Conservation (phyloP, 169 alveolate species). For the Plasmodium vivax region DNA sequence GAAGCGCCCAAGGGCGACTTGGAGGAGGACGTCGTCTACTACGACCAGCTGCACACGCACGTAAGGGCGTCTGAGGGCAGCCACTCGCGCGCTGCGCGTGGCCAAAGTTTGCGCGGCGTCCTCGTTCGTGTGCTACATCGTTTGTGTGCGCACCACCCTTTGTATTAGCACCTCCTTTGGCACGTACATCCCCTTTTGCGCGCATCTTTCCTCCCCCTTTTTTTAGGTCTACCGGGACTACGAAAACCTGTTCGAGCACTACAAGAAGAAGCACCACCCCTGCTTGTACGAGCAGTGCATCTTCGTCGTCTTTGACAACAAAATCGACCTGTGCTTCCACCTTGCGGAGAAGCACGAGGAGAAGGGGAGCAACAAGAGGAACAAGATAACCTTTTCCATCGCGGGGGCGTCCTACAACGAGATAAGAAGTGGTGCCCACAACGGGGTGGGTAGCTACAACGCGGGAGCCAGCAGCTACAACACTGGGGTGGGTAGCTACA, state of each 20-base stretch:
- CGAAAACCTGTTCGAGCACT: constrained; percentile 74
- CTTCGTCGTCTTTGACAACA: constrained; percentile 81
- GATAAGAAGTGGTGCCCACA: constrained; percentile 24
- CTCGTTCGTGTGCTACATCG: background rate
- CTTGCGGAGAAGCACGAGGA: constrained; percentile 77
- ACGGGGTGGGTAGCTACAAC: background rate
- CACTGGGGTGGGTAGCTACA: background rate
- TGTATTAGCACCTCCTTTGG: background rate
- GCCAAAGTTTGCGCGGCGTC: background rate
- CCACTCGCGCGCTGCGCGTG: background rate
- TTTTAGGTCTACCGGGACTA: constrained; percentile 77
- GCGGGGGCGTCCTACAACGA: constrained; percentile 69
- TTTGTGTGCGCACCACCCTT: background rate
- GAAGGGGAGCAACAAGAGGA: constrained; percentile 38
- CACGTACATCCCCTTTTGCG: no score
- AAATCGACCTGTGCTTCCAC: constrained; percentile 77
- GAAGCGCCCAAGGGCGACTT: constrained; percentile 12
- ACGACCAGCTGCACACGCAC: constrained; percentile 56
- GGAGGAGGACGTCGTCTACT: constrained; percentile 42
- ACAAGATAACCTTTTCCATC: constrained; percentile 54
- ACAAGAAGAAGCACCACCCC: constrained; percentile 78
- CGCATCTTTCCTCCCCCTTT: no score
- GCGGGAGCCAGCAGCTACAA: background rate
- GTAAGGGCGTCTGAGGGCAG: constrained; percentile 8
- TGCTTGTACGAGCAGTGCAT: constrained; percentile 81